A percentile compares a stretch with the other conserved stretches of the same genome.
Evolutionary conservation across 495 filamentous ascomycete genomes (phyloP).

Genomic region (Talaromyces proteolyticus): DNA sequence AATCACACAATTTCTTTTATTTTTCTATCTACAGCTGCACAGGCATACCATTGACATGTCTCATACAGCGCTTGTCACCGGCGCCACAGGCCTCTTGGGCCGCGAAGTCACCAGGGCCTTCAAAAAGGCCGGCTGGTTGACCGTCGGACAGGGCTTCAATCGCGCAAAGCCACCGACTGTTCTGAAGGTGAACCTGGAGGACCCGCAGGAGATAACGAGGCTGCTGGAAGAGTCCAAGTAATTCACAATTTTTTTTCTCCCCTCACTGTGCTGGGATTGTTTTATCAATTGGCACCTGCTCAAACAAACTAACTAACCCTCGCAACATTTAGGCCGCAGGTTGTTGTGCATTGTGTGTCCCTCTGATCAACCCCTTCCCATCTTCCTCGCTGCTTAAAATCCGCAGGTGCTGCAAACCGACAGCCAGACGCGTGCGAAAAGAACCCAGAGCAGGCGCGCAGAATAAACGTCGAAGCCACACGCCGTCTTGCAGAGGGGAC

Average conservation of each 20-base stretch:
- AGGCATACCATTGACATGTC: conserved; percentile 29
- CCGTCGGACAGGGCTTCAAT: conserved; percentile 72
- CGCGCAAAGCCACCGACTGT: conserved; percentile 67
- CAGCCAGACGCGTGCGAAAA: conserved; percentile 80
- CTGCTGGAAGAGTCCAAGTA: conserved; percentile 52
- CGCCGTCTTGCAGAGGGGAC: conserved; percentile 60
- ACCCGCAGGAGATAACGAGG: conserved; percentile 52
- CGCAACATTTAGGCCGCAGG: conserved; percentile 55
- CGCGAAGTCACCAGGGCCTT: conserved; percentile 76
- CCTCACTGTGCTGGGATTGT: no score
- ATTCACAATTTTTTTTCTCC: neutral
- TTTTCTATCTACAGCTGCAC: neutral
- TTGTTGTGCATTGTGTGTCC: conserved; percentile 75
- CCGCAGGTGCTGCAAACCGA: conserved; percentile 78
- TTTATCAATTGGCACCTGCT: neutral
- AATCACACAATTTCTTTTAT: neutral
- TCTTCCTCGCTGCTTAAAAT: conserved; percentile 10
- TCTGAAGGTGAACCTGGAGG: conserved; percentile 70
- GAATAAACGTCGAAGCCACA: conserved; percentile 71
- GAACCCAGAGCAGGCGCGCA: conserved; percentile 68
- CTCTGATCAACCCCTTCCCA: neutral
- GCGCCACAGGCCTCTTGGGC: conserved; percentile 79
- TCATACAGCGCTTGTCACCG: conserved; percentile 71
- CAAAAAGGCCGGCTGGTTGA: conserved; percentile 61
- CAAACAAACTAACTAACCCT: conserved; percentile 9